Evolutionary conservation across 768 basidiomycete species (phyloP).

Genomic region (Rhizopogon roseolus): DNA sequence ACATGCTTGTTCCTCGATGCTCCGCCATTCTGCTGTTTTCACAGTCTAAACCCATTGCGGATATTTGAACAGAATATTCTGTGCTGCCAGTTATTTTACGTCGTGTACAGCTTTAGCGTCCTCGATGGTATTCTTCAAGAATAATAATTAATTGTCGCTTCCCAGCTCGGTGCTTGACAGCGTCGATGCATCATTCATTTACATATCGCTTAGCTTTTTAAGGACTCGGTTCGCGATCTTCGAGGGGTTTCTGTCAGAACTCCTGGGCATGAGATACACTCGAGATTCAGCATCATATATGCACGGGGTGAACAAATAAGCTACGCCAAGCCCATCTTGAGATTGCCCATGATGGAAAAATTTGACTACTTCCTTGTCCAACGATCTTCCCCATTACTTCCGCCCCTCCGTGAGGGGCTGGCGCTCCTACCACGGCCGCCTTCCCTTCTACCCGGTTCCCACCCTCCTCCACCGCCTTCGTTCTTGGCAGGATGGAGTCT

Average conservation of each 20-base stretch:
- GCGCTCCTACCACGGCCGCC: conserved; percentile 67
- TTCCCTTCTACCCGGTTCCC: conserved; percentile 76
- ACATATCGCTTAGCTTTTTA: not conserved
- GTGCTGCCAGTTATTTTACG: not conserved
- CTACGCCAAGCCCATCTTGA: not conserved
- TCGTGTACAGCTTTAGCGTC: not conserved
- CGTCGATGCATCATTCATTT: not conserved
- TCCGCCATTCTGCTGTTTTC: too few relatives aligned
- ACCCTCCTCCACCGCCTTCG: conserved; percentile 69
- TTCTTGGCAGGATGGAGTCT: conserved; percentile 64
- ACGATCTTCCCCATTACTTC: conserved; percentile 67
- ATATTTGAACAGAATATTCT: too few relatives aligned
- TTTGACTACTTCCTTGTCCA: conserved; percentile 56
- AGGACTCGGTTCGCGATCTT: not conserved
- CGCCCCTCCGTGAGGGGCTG: conserved; percentile 61
- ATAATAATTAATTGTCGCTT: not conserved
- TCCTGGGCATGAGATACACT: not conserved
- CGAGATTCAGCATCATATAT: not conserved
- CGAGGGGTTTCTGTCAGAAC: not conserved
- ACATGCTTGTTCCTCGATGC: not conserved
- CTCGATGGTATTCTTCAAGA: not conserved
- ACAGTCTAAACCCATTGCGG: not conserved
- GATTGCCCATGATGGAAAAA: not conserved
- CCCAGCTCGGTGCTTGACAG: not conserved
- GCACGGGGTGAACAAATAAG: not conserved